phyloP scores from a whole-genome alignment of 23 red algal species.

The Gracilaria vermiculophylla region DNA sequence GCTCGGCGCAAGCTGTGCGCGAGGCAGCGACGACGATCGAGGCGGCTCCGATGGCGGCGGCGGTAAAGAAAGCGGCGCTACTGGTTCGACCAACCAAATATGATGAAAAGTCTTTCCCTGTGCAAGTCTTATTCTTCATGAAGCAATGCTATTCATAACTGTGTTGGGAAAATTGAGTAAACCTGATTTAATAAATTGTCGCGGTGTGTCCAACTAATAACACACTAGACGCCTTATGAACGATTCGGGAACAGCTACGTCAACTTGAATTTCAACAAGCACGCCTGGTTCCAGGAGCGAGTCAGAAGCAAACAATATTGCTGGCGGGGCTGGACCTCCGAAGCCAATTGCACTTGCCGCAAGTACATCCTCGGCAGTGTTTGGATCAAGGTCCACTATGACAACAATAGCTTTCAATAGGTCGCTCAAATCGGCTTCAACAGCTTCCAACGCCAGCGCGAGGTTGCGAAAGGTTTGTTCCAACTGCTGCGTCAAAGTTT shows the following conservation, averaged over 20 bases:
- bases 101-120: no score
- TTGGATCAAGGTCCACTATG: constrained; percentile 3
- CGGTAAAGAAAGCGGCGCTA: no score
- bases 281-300: not conserved
- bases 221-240: not conserved
- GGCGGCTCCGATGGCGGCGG: no score
- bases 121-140: no score
- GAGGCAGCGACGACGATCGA: no score
- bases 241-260: constrained; percentile 5
- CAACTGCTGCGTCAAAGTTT: constrained; percentile 20
- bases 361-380: not conserved
- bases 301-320: not conserved
- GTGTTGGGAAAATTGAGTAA: no score
- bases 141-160: no score
- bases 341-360: not conserved
- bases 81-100: no score
- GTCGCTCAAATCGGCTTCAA: constrained; percentile 9
- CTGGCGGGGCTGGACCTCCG: not conserved
- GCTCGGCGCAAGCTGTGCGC: no score
- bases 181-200: no score
- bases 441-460: not conserved
- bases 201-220: constrained; percentile 10
- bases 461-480: not conserved
- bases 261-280: constrained; percentile 13
- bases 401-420: constrained; percentile 3